Percentiles rank a stretch among this genome's conserved stretches.
Conservation (phyloP, 2,329 filamentous ascomycete species). For the Hirsutella thompsonii region DNA sequence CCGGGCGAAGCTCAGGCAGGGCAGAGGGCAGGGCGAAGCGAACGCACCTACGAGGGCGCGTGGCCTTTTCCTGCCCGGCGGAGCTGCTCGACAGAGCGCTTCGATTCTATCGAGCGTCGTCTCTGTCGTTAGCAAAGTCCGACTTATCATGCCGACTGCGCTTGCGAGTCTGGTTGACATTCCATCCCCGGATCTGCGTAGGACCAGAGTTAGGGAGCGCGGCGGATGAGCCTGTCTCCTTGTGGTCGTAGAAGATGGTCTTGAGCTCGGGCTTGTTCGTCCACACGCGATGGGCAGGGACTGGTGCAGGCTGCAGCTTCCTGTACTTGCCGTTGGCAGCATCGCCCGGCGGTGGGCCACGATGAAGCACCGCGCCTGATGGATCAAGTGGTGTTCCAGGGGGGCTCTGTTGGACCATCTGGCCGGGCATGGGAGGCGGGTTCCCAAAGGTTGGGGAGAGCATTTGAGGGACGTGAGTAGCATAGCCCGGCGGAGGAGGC, state of each 20-base stretch:
- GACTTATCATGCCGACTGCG: constrained; percentile 20
- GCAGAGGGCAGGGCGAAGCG: constrained; percentile 1
- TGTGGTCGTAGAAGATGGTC: constrained; percentile 46
- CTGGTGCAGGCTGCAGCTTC: constrained; percentile 45
- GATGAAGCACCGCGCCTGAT: constrained; percentile 17
- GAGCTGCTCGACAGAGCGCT: constrained; percentile 9
- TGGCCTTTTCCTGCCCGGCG: constrained; percentile 2
- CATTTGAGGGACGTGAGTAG: constrained; percentile 15
- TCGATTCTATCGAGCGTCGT: constrained; percentile 25
- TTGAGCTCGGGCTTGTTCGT: constrained; percentile 38
- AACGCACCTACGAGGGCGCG: not conserved
- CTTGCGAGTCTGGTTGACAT: constrained; percentile 28
- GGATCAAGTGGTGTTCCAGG: constrained; percentile 19
- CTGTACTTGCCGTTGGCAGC: constrained; percentile 34
- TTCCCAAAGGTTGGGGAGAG: constrained; percentile 25
- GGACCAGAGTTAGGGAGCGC: constrained; percentile 42
- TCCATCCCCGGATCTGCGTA: constrained; percentile 45
- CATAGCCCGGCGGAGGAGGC: constrained; percentile 14
- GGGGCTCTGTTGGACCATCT: constrained; percentile 22
- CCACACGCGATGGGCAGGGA: constrained; percentile 36
- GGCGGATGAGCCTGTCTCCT: constrained; percentile 42
- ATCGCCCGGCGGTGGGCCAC: constrained; percentile 24
- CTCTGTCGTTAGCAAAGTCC: constrained; percentile 19
- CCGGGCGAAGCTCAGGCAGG: constrained; percentile 4
- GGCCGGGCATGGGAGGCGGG: constrained; percentile 14